These are phyloP conservation scores for Coccinonectria pachysandricola DNA, from an alignment of 2,329 filamentous ascomycete species.

Conservation along the genomic window DNA sequence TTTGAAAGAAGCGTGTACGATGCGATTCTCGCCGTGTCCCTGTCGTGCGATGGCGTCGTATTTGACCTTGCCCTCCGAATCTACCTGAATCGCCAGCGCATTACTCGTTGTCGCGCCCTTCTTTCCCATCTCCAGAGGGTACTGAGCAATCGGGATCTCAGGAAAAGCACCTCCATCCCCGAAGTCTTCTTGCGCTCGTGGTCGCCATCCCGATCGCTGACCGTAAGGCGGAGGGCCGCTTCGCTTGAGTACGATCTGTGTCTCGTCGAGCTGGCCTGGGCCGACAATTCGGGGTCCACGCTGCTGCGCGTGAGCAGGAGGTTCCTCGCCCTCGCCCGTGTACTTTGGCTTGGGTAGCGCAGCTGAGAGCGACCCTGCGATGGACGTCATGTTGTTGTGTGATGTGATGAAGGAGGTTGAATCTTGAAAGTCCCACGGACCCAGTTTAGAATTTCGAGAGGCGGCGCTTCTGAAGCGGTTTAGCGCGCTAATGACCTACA, in stretches of 20 bases:
- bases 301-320: constrained; percentile 59
- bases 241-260: constrained; percentile 74
- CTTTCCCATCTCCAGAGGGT: constrained; percentile 88
- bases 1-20: constrained; percentile 93
- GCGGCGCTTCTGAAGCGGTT: constrained; percentile 19
- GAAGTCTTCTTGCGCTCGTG: constrained; percentile 80
- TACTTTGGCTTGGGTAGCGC: constrained; percentile 86
- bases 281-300: constrained; percentile 76
- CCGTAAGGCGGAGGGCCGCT: constrained; percentile 81
- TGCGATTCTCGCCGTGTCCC: constrained; percentile 72
- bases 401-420: constrained; percentile 13
- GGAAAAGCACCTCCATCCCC: constrained; percentile 95
- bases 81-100: constrained; percentile 84
- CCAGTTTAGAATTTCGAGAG: constrained; percentile 24
- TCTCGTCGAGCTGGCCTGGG: constrained; percentile 69
- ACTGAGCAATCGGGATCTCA: constrained; percentile 87
- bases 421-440: constrained; percentile 11
- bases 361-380: constrained; percentile 62
- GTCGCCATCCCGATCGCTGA: constrained; percentile 81
- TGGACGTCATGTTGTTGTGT: constrained; percentile 46
- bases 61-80: constrained; percentile 85
- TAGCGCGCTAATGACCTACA: too few relatives aligned
- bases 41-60: constrained; percentile 91
- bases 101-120: constrained; percentile 67
- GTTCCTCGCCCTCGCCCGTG: constrained; percentile 78